These are phyloP conservation scores for Calonectria henricotiae DNA, from an alignment of 2,329 filamentous ascomycete species.

Conservation along the genomic window DNA sequence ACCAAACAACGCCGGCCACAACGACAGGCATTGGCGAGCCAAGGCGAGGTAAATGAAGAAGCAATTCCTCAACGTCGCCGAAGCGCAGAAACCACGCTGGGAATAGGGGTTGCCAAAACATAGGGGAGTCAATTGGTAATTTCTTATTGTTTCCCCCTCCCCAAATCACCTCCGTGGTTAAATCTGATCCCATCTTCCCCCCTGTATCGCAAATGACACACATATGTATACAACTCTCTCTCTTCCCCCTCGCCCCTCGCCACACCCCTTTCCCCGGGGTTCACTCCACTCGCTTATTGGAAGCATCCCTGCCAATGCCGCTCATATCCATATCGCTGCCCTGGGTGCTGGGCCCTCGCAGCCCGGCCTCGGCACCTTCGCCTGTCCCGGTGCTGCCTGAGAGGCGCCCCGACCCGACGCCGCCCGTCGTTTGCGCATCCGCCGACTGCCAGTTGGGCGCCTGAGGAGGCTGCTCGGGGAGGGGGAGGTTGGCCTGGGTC, in stretches of 20 bases:
- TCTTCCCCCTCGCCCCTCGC: not conserved
- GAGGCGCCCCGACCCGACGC: slow-evolving; percentile 77
- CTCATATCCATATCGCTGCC: slow-evolving; percentile 71
- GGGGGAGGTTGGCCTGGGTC: slow-evolving; percentile 81
- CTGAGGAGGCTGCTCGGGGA: slow-evolving; percentile 84
- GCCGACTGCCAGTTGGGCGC: slow-evolving; percentile 85
- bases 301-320: slow-evolving; percentile 75
- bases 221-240: not conserved
- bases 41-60: too few relatives aligned
- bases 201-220: not conserved
- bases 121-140: too few relatives aligned
- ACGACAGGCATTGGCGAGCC: too few relatives aligned
- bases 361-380: slow-evolving; percentile 65
- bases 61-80: too few relatives aligned
- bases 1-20: too few relatives aligned
- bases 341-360: slow-evolving; percentile 74
- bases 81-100: too few relatives aligned
- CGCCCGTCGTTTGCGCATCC: slow-evolving; percentile 79
- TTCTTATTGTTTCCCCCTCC: too few relatives aligned
- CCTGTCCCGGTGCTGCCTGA: slow-evolving; percentile 70
- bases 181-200: too few relatives aligned
- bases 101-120: too few relatives aligned
- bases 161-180: too few relatives aligned
- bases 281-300: slow-evolving; percentile 33
- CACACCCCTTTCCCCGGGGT: too few relatives aligned